Percentiles rank a stretch among this genome's conserved stretches.
Evolutionary conservation across 345 rosid species (phyloP).

Genomic region (Barbarea vulgaris): DNA sequence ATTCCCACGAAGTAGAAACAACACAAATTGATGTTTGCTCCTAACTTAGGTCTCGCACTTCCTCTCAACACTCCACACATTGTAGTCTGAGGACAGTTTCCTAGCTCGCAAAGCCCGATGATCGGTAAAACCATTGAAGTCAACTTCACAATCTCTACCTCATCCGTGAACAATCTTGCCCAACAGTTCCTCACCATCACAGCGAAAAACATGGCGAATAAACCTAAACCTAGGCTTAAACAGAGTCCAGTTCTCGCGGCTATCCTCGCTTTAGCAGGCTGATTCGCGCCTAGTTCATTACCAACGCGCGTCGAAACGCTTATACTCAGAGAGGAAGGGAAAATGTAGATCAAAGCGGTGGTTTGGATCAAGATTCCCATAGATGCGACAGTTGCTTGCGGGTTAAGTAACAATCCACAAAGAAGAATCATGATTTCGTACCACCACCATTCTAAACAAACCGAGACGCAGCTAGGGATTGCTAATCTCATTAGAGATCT

Average conservation of each 20-base stretch:
- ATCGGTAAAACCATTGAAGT: constrained; percentile 76
- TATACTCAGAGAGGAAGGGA: constrained; percentile 81
- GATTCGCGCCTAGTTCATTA: constrained; percentile 72
- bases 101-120: constrained; percentile 83
- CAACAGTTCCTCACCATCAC: constrained; percentile 58
- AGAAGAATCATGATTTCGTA: constrained; percentile 88
- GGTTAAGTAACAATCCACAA: constrained; percentile 69
- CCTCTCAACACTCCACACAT: constrained; percentile 86
- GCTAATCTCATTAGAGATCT: constrained; percentile 55
- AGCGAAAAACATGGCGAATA: constrained; percentile 56
- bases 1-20: constrained; percentile 82
- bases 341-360: constrained; percentile 77
- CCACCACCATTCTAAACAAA: constrained; percentile 99
- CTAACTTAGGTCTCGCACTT: constrained; percentile 77
- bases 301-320: constrained; percentile 84
- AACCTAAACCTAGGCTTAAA: constrained; percentile 60
- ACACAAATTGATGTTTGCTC: constrained; percentile 82
- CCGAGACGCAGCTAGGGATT: constrained; percentile 85
- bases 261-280: constrained; percentile 59
- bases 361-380: constrained; percentile 93
- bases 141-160: constrained; percentile 59
- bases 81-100: constrained; percentile 90
- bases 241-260: constrained; percentile 61
- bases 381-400: constrained; percentile 79
- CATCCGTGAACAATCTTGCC: constrained; percentile 75